phyloP scores from a whole-genome alignment of 352 stramenopile species.

The Phytophthora fragariae region DNA sequence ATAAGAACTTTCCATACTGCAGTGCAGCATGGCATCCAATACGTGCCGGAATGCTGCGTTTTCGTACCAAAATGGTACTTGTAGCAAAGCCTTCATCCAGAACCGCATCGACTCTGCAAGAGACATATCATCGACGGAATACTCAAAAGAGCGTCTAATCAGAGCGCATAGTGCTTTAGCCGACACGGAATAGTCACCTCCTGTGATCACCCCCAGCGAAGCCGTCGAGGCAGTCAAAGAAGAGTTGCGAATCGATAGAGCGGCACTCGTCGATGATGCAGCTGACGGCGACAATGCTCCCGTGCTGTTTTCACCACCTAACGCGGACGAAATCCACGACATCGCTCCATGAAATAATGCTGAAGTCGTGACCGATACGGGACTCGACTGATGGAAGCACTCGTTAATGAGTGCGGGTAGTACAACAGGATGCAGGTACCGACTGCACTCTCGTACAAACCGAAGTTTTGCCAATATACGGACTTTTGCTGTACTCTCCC shows the following conservation, averaged over 20 bases:
- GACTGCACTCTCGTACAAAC: conserved; percentile 81
- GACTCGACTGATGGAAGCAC: conserved; percentile 56
- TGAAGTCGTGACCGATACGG: conserved; percentile 58
- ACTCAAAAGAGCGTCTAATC: conserved; percentile 72
- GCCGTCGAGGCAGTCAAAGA: conserved; percentile 57
- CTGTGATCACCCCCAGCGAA: conserved; percentile 57
- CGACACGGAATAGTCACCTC: conserved; percentile 56
- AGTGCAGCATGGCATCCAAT: conserved; percentile 71
- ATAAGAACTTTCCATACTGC: conserved; percentile 60
- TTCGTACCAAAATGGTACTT: conserved; percentile 85
- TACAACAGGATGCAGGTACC: conserved; percentile 68
- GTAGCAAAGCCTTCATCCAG: conserved; percentile 70
- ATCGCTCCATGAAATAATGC: conserved; percentile 66
- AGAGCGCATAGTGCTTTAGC: conserved; percentile 60
- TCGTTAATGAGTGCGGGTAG: conserved; percentile 74
- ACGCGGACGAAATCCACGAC: conserved; percentile 66
- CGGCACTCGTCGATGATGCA: conserved; percentile 48
- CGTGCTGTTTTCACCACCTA: conserved; percentile 46
- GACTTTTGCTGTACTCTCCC: conserved; percentile 73
- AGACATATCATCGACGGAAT: conserved; percentile 46
- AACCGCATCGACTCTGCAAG: conserved; percentile 57
- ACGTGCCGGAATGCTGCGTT: conserved; percentile 73
- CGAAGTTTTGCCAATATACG: conserved; percentile 74
- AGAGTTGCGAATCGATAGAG: conserved; percentile 58
- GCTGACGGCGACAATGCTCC: conserved; percentile 44